A percentile compares a stretch with the other conserved stretches of the same genome.
phyloP scores from a whole-genome alignment of 202 grass and related monocot genomes.

The Zoysia matrella region DNA sequence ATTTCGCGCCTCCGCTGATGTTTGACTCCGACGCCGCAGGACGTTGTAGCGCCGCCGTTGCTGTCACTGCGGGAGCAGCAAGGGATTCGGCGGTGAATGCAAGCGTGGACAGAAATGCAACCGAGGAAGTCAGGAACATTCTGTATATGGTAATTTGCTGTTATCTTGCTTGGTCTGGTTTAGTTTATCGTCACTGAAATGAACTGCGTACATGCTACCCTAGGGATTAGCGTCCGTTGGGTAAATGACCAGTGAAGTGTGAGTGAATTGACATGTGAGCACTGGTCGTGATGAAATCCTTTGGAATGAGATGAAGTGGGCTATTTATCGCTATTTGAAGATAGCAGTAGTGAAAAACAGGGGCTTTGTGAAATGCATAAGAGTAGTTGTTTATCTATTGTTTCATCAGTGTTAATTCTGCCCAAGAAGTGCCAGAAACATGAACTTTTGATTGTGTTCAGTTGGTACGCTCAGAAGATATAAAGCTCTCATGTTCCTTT shows the following conservation, averaged over 20 bases:
- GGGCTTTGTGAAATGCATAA: neutral
- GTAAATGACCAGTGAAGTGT: neutral
- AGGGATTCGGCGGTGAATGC: slow-evolving; percentile 49
- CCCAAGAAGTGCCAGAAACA: neutral
- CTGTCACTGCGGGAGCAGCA: slow-evolving; percentile 32
- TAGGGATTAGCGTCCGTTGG: slow-evolving; percentile 11
- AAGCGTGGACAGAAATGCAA: slow-evolving; percentile 53
- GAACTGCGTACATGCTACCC: neutral
- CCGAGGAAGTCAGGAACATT: slow-evolving; percentile 78
- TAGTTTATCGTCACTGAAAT: neutral
- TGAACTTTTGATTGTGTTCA: slow-evolving; percentile 6
- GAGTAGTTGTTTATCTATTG: neutral
- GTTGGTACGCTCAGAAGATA: neutral
- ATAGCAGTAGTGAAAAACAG: slow-evolving; percentile 6
- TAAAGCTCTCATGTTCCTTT: neutral
- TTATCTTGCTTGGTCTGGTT: neutral
- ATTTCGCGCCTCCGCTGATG: slow-evolving; percentile 27
- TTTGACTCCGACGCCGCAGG: slow-evolving; percentile 31
- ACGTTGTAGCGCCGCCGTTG: slow-evolving; percentile 34
- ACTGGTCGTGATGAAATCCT: slow-evolving; percentile 9
- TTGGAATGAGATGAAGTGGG: slow-evolving; percentile 10
- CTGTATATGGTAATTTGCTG: slow-evolving; percentile 68
- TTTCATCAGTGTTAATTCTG: neutral
- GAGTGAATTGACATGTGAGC: neutral
- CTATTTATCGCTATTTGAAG: neutral